Percentiles rank a stretch among this genome's conserved stretches.
phyloP scores from a whole-genome alignment of 805 yeast species.

The Starmerella khaoyaiensis region DNA sequence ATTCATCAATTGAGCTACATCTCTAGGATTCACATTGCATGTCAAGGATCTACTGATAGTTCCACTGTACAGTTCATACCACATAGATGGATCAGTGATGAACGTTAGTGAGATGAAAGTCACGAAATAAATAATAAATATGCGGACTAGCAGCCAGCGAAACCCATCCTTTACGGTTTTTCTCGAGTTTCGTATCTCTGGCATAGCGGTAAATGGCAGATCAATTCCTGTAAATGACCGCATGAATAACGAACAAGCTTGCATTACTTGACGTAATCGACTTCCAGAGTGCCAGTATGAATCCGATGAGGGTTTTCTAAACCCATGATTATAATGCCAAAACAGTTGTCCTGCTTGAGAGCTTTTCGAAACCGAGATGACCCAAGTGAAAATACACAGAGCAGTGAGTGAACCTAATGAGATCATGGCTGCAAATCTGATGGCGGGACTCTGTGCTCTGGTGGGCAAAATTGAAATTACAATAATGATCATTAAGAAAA shows the following conservation, averaged over 20 bases:
- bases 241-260: constrained; percentile 6
- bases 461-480: constrained; percentile 5
- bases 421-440: constrained; percentile 6
- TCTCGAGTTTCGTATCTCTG: constrained; percentile 20
- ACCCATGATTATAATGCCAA: constrained; percentile 4
- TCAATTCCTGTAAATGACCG: constrained; percentile 11
- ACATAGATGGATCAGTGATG: constrained; percentile 6
- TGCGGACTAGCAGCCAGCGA: constrained; percentile 6
- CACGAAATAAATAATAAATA: constrained; percentile 7
- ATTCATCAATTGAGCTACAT: constrained; percentile 5
- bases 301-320: background rate
- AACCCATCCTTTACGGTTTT: constrained; percentile 11
- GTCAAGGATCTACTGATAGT: background rate
- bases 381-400: constrained; percentile 6
- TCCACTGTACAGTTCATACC: constrained; percentile 1
- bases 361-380: constrained; percentile 3
- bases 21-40: constrained; percentile 1
- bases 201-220: constrained; percentile 14
- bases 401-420: background rate
- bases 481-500: constrained; percentile 8
- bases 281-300: background rate
- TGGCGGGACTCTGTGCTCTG: constrained; percentile 5
- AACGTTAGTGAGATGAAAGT: constrained; percentile 10
- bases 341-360: too few species aligned
- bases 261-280: constrained; percentile 10